Conservation (phyloP, 352 stramenopile species). For the Pythium phragmitis region DNA sequence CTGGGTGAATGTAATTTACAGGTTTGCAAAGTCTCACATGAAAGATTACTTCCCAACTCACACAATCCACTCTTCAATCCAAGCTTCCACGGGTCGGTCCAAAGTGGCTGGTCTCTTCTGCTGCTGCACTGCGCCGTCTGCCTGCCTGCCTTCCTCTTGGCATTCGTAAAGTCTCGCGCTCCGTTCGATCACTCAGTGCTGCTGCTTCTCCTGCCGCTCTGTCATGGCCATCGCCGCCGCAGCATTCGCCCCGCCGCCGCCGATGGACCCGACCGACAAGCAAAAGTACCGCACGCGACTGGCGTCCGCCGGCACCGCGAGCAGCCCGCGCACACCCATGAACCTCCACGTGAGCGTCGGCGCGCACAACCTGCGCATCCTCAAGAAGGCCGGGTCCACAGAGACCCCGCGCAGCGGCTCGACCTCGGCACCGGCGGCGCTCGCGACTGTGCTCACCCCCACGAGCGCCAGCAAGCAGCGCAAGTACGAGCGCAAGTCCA, state of each 20-base stretch:
- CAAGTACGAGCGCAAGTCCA: slow-evolving; percentile 88
- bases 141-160: neutral
- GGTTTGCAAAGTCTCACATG: neutral
- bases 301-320: slow-evolving; percentile 7
- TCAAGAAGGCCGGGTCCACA: slow-evolving; percentile 21
- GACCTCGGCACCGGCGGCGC: neutral
- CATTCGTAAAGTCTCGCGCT: slow-evolving; percentile 19
- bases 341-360: slow-evolving; percentile 22
- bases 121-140: slow-evolving; percentile 7
- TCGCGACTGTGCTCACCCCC: slow-evolving; percentile 8
- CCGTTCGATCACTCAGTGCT: neutral
- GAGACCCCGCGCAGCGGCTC: slow-evolving; percentile 7
- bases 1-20: slow-evolving; percentile 20
- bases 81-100: slow-evolving; percentile 2
- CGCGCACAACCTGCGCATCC: slow-evolving; percentile 27
- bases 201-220: neutral
- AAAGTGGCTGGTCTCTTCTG: slow-evolving; percentile 13
- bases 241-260: slow-evolving; percentile 19
- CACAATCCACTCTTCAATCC: neutral
- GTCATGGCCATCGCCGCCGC: slow-evolving; percentile 22
- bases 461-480: slow-evolving; percentile 60
- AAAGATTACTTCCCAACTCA: neutral
- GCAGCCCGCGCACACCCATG: neutral
- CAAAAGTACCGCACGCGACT: slow-evolving; percentile 28
- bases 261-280: slow-evolving; percentile 26